Base-by-base conservation (phyloP, 305 asterid genomes). In the Lippia alba region DNA sequence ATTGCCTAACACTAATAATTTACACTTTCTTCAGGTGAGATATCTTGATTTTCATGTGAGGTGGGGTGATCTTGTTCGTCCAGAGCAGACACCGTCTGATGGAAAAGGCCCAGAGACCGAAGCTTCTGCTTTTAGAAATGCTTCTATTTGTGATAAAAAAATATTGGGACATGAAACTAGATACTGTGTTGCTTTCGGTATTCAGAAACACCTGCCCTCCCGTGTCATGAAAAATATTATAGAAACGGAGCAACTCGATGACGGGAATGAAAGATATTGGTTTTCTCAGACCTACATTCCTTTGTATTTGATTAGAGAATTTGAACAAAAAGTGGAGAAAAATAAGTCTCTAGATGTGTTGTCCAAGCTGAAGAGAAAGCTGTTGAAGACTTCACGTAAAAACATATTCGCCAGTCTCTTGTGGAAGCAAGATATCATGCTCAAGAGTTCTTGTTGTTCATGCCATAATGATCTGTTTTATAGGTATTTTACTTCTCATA, bases 131-230 rank as follows among this genome's bases (percentile, higher is more conserved):
- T 95, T 90, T 64, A 91, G 99, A 79, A 91, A 95, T 81, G 98
- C 98, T 78, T 80, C 60, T 34, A 74, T 92, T 64, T 78, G 87
- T 50, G 93, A 79, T 66, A 87, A 86, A 82, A 87, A 86, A 80
- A 70, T 69, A 56, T 55, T 80, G 76, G 96, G 75, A 56, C 70
- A 64, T 57, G 95, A 89, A 78, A 78, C 70, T 33, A 85, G 93
- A 79, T 95, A 95, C 73, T 81, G 91, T 60, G 87, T 90, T 77
- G 89, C 83, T 54, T 92, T 95, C 71, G 88, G 88, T 65, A 85
- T 80, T 82, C 97, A 91, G 87, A 95, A 92, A 65, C 99, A 92
- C 85, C 90, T 95, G 70, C 91, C 99, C 17, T 92, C 96, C 6
- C 98, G 96, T 67, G 85, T 95, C 51, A 81, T 85, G 96, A 95